These are phyloP conservation scores for Lophiotrema nucula DNA, from an alignment of 495 filamentous ascomycete genomes.

Conservation along the genomic window DNA sequence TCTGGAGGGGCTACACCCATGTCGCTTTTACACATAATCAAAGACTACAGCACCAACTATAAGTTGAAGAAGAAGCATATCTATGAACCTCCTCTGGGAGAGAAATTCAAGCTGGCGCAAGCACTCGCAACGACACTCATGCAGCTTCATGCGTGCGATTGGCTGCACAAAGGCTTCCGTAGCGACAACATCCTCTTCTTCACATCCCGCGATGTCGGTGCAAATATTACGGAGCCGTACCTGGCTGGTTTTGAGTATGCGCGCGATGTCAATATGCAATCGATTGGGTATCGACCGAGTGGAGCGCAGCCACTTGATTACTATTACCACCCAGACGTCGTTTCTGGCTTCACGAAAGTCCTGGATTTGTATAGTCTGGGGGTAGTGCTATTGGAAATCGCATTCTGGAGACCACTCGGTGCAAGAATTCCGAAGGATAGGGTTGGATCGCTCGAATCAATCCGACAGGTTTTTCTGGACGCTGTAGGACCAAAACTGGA, in stretches of 20 bases:
- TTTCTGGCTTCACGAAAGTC: neutral
- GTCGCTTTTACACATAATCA: neutral
- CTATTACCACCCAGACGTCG: neutral
- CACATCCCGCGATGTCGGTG: neutral
- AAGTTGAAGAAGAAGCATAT: too few relatives aligned
- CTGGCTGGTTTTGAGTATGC: neutral
- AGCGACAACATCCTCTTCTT: neutral
- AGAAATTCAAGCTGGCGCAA: neutral
- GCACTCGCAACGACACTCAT: neutral
- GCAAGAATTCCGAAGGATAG: neutral
- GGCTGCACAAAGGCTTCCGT: slow-evolving; percentile 7
- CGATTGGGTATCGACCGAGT: neutral
- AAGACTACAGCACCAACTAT: neutral
- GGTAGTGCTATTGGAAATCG: neutral
- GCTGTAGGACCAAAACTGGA: neutral
- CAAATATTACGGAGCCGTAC: neutral
- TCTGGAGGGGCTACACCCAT: neutral
- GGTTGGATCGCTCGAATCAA: neutral
- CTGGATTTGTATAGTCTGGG: neutral
- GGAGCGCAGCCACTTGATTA: neutral
- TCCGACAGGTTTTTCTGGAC: neutral
- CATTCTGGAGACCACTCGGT: neutral
- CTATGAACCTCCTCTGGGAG: neutral
- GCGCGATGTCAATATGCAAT: neutral
- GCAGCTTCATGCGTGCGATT: neutral